phyloP scores from a whole-genome alignment of 2,329 filamentous ascomycete genomes.

The Phyllachora maydis region DNA sequence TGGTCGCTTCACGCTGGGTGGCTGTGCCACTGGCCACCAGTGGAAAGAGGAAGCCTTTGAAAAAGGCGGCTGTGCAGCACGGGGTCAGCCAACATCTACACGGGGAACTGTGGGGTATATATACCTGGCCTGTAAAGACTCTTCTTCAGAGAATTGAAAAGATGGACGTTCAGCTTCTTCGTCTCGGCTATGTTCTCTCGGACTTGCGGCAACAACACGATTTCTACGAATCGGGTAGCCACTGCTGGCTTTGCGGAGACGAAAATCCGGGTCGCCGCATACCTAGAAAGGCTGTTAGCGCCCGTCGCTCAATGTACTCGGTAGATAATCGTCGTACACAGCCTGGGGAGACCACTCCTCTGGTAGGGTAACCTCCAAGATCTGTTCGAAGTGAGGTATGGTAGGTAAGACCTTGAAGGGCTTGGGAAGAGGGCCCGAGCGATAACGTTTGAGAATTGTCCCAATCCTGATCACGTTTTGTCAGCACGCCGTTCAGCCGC shows the following conservation, averaged over 20 bases:
- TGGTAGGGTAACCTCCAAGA: constrained; percentile 4
- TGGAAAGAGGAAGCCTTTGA: constrained; percentile 83
- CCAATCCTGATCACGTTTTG: constrained; percentile 38
- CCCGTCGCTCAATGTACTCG: no score
- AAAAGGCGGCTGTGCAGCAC: constrained; percentile 86
- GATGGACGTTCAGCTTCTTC: constrained; percentile 85
- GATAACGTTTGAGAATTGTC: constrained; percentile 76
- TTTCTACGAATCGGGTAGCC: constrained; percentile 70
- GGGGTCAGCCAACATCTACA: no score
- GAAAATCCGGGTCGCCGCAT: constrained; percentile 83
- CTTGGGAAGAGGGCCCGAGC: constrained; percentile 90
- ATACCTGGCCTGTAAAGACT: constrained; percentile 5
- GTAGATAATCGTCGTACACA: constrained; percentile 3
- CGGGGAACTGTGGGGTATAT: neutral
- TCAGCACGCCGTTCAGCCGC: constrained; percentile 1
- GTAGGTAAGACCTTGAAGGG: no score
- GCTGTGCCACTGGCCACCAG: constrained; percentile 61
- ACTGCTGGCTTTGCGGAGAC: constrained; percentile 63
- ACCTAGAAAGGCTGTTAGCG: constrained; percentile 22
- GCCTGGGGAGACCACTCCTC: constrained; percentile 43
- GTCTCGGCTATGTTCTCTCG: constrained; percentile 85
- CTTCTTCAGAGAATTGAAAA: constrained; percentile 89
- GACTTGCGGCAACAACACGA: constrained; percentile 74
- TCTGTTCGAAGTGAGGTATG: no score
- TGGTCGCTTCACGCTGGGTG: constrained; percentile 78